Conservation (phyloP, 2,329 filamentous ascomycete species). For the Falciphora oryzae region DNA sequence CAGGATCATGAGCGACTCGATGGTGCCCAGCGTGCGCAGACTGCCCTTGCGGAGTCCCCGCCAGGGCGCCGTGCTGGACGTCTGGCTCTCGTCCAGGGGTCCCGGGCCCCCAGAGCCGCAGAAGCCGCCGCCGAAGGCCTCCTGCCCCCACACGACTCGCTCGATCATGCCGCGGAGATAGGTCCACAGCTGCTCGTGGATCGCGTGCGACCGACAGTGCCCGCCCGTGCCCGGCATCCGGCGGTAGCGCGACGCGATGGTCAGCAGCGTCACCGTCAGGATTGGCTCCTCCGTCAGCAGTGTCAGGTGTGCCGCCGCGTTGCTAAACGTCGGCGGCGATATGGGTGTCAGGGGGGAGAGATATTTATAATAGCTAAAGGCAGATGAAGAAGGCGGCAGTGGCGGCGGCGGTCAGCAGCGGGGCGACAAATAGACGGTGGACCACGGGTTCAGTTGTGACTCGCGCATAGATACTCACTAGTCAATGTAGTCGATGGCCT, state of each 20-base stretch:
- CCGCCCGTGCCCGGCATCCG: slow-evolving; percentile 74
- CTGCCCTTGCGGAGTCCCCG: slow-evolving; percentile 69
- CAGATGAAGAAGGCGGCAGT: neutral
- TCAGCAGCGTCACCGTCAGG: slow-evolving; percentile 82
- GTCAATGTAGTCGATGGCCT: slow-evolving; percentile 89
- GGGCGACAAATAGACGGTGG: neutral
- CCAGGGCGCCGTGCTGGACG: slow-evolving; percentile 65
- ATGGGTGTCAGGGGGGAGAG: slow-evolving; percentile 91
- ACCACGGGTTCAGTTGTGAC: too few species aligned
- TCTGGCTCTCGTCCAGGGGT: slow-evolving; percentile 48
- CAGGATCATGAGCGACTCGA: slow-evolving; percentile 88
- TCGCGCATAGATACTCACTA: slow-evolving; percentile 54
- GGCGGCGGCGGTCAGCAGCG: neutral
- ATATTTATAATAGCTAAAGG: slow-evolving; percentile 74
- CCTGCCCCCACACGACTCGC: slow-evolving; percentile 89
- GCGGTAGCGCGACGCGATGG: slow-evolving; percentile 84
- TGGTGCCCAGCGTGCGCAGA: slow-evolving; percentile 82
- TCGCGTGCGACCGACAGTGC: slow-evolving; percentile 77
- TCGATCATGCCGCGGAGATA: slow-evolving; percentile 95
- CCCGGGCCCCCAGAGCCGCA: slow-evolving; percentile 41
- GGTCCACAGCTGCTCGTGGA: slow-evolving; percentile 93
- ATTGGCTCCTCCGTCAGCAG: slow-evolving; percentile 89
- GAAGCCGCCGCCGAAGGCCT: slow-evolving; percentile 87
- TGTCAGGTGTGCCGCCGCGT: slow-evolving; percentile 71
- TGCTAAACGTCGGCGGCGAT: slow-evolving; percentile 82